Evolutionary conservation across 208 protist genomes (phyloP), one percentile per base, ranked within the genome.

Genomic region (Acanthamoeba lenticulata): DNA sequence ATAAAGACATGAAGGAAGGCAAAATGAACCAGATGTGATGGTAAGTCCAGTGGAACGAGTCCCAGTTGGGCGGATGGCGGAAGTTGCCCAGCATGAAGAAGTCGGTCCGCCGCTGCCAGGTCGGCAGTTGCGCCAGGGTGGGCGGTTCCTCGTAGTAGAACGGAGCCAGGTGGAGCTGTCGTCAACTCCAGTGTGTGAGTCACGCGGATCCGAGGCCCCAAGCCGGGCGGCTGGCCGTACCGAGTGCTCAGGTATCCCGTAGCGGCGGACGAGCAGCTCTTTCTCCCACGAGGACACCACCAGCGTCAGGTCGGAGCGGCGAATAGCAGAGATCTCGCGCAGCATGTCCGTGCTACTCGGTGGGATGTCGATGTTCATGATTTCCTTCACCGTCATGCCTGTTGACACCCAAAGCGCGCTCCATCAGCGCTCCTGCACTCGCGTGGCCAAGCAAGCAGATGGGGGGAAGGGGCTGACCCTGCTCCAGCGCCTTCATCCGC

Each of bases 51-150:
- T 92, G 86, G 86, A 92, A 65, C 2, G 86, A 67, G 38, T 92
- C 86, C 34, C 44, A 52, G 55, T 92, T 92, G 24, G 86, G 86
- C 15, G 86, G 55, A 45, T 92, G 86, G 2, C 86, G 67, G 57
- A 92, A 92, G 32, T 92, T 92, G 49, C 86, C 86, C 42, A 92
- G 36, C 86, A 92, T 92, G 32, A 92, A 65, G 57, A 92, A 92
- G 44, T 92, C 32, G 40, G 67, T 32, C 38, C 55, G 34, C 1
- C 38, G 29, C 6, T 90, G 27, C 57, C 57, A 72, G 15, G 2
- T 7, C 24, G 38, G 38, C 29, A 92, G 6, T 13, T 40, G 36
- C 34, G n/a, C 44, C 1, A 49, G 44, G 29, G 2, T 1, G 6
- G 86, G 36, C n/a, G 86, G 49, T 11, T 47, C 47, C 15, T 89